phyloP scores from a whole-genome alignment of 164 flowering plant genomes.

The Santalum album region DNA sequence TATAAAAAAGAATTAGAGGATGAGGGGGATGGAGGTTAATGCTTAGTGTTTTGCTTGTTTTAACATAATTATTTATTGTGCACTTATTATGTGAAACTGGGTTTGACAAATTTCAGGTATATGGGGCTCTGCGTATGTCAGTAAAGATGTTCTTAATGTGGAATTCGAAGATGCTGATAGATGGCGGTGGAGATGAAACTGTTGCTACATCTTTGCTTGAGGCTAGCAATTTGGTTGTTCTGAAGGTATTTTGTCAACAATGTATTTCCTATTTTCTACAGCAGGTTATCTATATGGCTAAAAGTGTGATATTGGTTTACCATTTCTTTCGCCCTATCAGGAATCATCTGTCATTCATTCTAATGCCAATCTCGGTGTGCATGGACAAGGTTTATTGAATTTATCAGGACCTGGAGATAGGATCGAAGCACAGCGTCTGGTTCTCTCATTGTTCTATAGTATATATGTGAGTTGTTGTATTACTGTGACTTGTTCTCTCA shows the following conservation, averaged over 20 bases:
- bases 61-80: no score
- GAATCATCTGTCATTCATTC: constrained; percentile 55
- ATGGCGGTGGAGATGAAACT: constrained; percentile 60
- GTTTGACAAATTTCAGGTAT: constrained; percentile 35
- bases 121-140: constrained; percentile 93
- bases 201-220: constrained; percentile 90
- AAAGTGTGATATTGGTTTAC: not conserved
- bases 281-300: not conserved
- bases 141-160: constrained; percentile 86
- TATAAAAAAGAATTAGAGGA: no score
- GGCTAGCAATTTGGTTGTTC: constrained; percentile 80
- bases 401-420: constrained; percentile 85
- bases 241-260: constrained; percentile 46
- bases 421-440: constrained; percentile 91
- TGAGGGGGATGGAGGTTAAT: no score
- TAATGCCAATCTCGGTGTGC: constrained; percentile 94
- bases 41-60: no score
- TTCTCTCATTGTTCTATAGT: constrained; percentile 79
- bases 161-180: constrained; percentile 86
- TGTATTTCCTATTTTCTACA: not conserved
- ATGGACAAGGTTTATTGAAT: constrained; percentile 93
- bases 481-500: no score
- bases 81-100: no score
- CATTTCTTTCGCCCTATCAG: not conserved
- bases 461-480: constrained; percentile 72